phyloP scores from a whole-genome alignment of 2,329 filamentous ascomycete species.

The Hymenoscyphus fraxineus region DNA sequence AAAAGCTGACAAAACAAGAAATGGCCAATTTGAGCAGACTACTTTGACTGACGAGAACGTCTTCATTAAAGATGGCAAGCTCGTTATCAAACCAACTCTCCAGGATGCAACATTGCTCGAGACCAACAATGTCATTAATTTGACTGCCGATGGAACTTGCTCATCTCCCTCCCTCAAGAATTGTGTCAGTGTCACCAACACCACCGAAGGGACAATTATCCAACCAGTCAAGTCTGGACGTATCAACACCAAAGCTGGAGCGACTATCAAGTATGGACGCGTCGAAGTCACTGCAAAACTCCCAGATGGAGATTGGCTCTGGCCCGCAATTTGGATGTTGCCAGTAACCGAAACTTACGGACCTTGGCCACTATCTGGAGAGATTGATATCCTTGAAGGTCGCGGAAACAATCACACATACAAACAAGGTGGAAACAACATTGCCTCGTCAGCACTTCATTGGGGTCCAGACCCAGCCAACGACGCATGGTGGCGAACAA shows the following conservation, averaged over 20 bases:
- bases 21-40: slow-evolving; percentile 77
- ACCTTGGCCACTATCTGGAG: slow-evolving; percentile 72
- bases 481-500: slow-evolving; percentile 81
- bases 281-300: slow-evolving; percentile 76
- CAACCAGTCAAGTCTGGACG: slow-evolving; percentile 75
- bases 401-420: slow-evolving; percentile 82
- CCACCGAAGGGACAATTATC: slow-evolving; percentile 71
- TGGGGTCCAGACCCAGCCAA: slow-evolving; percentile 72
- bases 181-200: slow-evolving; percentile 71
- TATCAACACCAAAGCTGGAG: slow-evolving; percentile 69
- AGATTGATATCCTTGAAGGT: slow-evolving; percentile 79
- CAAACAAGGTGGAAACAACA: slow-evolving; percentile 73
- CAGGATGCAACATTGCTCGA: slow-evolving; percentile 65
- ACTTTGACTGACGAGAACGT: slow-evolving; percentile 71
- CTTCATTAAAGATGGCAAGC: slow-evolving; percentile 63
- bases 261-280: slow-evolving; percentile 73
- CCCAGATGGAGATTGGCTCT: slow-evolving; percentile 78
- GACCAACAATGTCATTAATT: slow-evolving; percentile 63
- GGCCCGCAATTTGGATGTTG: slow-evolving; percentile 92
- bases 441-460: slow-evolving; percentile 74
- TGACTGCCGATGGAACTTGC: slow-evolving; percentile 63
- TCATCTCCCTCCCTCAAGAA: slow-evolving; percentile 55
- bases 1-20: slow-evolving; percentile 44
- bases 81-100: slow-evolving; percentile 74
- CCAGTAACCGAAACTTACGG: slow-evolving; percentile 71